These are phyloP conservation scores for Beta macrorhiza DNA, from an alignment of 179 eudicot genomes.

Conservation along the genomic window DNA sequence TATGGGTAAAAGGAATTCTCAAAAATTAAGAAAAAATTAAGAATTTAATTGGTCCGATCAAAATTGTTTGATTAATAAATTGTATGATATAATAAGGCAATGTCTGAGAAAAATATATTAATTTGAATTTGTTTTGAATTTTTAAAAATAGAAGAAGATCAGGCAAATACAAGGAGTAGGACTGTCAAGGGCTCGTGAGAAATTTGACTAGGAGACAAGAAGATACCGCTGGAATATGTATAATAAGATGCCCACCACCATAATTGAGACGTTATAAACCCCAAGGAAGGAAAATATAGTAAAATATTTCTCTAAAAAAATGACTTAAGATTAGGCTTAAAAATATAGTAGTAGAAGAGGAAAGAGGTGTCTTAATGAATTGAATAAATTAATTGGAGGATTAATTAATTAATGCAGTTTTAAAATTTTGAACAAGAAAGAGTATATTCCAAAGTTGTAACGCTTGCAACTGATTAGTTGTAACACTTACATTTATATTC, in stretches of 20 bases:
- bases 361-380: background rate
- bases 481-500: background rate
- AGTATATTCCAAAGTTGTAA: background rate
- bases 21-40: no score
- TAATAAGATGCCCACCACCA: constrained; percentile 24
- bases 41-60: no score
- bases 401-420: background rate
- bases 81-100: no score
- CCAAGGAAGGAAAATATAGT: constrained; percentile 8
- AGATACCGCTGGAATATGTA: constrained; percentile 25
- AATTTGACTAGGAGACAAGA: constrained; percentile 29
- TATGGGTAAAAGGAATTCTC: no score
- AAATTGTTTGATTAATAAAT: no score
- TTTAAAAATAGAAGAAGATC: background rate
- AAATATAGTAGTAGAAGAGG: background rate
- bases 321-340: background rate
- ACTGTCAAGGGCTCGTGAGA: constrained; percentile 30
- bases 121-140: constrained; percentile 14
- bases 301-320: background rate
- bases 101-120: constrained; percentile 13
- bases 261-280: constrained; percentile 34
- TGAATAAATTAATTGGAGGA: background rate
- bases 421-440: background rate
- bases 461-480: background rate
- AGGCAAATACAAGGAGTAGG: background rate